Conservation (phyloP, 805 yeast species). For the Zygosaccharomyces lentus region DNA sequence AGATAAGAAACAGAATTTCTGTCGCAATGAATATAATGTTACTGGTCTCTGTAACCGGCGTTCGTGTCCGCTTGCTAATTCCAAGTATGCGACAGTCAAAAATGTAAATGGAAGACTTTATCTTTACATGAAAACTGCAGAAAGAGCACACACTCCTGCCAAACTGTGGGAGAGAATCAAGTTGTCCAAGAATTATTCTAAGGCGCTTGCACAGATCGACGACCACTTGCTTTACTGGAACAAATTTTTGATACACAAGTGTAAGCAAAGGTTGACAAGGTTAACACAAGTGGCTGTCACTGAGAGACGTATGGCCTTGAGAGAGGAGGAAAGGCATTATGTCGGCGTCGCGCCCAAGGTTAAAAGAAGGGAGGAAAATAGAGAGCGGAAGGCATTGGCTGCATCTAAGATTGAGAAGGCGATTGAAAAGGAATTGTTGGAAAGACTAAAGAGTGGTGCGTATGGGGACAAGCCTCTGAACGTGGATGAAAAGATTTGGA, state of each 20-base stretch:
- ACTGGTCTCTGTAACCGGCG: constrained; percentile 89
- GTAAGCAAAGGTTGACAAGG: constrained; percentile 93
- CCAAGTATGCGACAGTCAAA: constrained; percentile 84
- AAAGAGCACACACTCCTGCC: constrained; percentile 93
- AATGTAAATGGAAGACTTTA: constrained; percentile 74
- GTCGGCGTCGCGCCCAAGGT: constrained; percentile 93
- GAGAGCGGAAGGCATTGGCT: constrained; percentile 93
- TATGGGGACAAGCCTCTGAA: constrained; percentile 97
- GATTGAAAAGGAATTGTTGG: constrained; percentile 90
- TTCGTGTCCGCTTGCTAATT: constrained; percentile 95
- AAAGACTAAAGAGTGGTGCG: constrained; percentile 94
- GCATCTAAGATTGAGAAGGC: constrained; percentile 97
- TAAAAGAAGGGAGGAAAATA: constrained; percentile 85
- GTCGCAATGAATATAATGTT: constrained; percentile 94
- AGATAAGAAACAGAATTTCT: constrained; percentile 83
- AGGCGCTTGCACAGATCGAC: constrained; percentile 85
- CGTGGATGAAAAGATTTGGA: constrained; percentile 95
- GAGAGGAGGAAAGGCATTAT: constrained; percentile 87
- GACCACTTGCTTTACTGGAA: constrained; percentile 89
- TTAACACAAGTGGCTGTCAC: constrained; percentile 93
- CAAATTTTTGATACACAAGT: constrained; percentile 81
- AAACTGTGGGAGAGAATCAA: constrained; percentile 93
- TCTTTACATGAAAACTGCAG: constrained; percentile 94
- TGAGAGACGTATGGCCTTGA: constrained; percentile 86
- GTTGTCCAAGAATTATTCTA: constrained; percentile 81